Evolutionary conservation across 2,329 filamentous ascomycete species (phyloP).

Genomic region (Aotearoamyces nothofagi): DNA sequence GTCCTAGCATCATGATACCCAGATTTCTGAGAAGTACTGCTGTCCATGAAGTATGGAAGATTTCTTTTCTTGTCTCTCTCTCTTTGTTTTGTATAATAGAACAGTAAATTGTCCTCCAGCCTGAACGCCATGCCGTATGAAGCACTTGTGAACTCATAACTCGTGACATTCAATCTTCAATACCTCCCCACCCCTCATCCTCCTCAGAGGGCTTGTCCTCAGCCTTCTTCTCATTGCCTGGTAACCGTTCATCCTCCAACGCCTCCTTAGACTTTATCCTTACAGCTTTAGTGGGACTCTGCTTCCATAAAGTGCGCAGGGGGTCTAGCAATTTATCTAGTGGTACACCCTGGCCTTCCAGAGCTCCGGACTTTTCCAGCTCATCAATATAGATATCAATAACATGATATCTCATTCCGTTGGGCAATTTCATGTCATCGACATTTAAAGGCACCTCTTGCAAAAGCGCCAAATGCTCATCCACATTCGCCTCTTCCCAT

Average conservation of each 20-base stretch:
- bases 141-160: neutral
- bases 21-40: conserved; percentile 1
- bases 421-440: conserved; percentile 41
- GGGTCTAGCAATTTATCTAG: conserved; percentile 25
- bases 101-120: too few species aligned
- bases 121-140: neutral
- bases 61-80: neutral
- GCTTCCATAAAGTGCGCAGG: conserved; percentile 26
- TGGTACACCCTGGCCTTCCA: conserved; percentile 23
- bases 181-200: conserved; percentile 22
- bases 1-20: conserved; percentile 7
- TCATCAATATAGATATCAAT: conserved; percentile 90
- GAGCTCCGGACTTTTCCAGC: conserved; percentile 52
- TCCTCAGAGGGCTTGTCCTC: conserved; percentile 21
- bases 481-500: conserved; percentile 23
- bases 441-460: conserved; percentile 27
- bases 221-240: conserved; percentile 35
- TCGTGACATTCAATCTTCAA: conserved; percentile 13
- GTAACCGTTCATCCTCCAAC: conserved; percentile 59
- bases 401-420: conserved; percentile 75
- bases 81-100: too few species aligned
- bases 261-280: conserved; percentile 54
- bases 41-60: neutral
- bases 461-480: conserved; percentile 30
- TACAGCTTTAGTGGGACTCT: conserved; percentile 55